These are phyloP conservation scores for Termitomyces sp. DNA, from an alignment of 768 basidiomycete genomes.

Conservation along the genomic window DNA sequence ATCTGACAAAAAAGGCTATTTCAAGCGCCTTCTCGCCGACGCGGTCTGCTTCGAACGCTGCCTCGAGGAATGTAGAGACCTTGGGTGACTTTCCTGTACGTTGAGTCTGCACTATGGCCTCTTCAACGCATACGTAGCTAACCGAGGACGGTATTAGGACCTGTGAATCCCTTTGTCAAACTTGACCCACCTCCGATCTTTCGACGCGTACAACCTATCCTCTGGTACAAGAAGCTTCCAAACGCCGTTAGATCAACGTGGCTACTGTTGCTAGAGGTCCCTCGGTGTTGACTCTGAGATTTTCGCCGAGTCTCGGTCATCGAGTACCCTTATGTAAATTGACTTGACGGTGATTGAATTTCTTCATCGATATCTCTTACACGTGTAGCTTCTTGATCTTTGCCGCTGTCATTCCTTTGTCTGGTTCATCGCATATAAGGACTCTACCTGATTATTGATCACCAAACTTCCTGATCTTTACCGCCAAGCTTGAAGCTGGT, in stretches of 20 bases:
- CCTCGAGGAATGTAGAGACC: not conserved
- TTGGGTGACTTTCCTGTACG: not conserved
- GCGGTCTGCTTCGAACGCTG: too few relatives aligned
- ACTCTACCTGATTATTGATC: not conserved
- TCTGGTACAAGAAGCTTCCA: not conserved
- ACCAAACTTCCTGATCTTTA: too few relatives aligned
- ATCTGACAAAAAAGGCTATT: too few relatives aligned
- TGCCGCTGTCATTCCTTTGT: not conserved
- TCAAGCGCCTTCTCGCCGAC: too few relatives aligned
- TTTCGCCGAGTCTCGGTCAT: not conserved
- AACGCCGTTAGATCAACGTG: not conserved
- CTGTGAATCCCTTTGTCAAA: not conserved
- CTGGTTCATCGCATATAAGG: not conserved
- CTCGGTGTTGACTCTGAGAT: not conserved
- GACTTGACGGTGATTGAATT: not conserved
- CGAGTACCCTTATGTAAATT: not conserved
- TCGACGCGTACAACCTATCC: not conserved
- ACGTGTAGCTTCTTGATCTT: not conserved
- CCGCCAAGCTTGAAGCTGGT: not conserved
- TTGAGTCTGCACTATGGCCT: not conserved
- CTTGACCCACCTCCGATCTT: not conserved
- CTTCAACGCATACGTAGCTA: too few relatives aligned
- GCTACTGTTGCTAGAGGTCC: not conserved
- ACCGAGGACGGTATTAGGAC: not conserved
- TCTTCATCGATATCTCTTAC: not conserved